These are phyloP conservation scores for Podospora comata DNA, from an alignment of 495 filamentous ascomycete genomes.

Conservation along the genomic window DNA sequence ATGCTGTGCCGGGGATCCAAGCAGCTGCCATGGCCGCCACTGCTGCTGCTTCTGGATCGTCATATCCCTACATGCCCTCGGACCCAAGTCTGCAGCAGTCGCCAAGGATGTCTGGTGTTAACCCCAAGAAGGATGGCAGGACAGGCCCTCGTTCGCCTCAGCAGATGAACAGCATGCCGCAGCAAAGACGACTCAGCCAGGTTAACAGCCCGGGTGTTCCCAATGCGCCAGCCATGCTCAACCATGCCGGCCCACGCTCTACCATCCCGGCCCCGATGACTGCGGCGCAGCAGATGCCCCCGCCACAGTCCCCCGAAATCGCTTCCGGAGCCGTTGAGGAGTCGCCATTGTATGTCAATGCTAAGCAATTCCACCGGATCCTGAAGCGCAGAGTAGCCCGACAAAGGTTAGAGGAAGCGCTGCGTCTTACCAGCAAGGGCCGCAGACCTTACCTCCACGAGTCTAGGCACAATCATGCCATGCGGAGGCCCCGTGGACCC, in stretches of 20 bases:
- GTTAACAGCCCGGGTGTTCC: conserved; percentile 61
- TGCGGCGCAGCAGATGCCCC: conserved; percentile 50
- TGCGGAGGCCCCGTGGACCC: conserved; percentile 93
- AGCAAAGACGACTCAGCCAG: conserved; percentile 58
- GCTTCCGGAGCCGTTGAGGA: conserved; percentile 76
- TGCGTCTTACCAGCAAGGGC: conserved; percentile 90
- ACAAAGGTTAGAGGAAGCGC: conserved; percentile 85
- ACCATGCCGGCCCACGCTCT: conserved; percentile 44
- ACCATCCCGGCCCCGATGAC: conserved; percentile 48
- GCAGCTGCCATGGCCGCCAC: conserved; percentile 69
- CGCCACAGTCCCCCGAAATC: conserved; percentile 80
- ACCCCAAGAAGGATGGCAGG: conserved; percentile 56
- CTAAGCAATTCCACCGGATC: conserved; percentile 97
- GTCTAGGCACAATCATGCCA: conserved; percentile 98
- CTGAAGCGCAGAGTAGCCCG: conserved; percentile 89
- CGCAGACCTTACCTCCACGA: conserved; percentile 97
- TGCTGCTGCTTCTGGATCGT: conserved; percentile 62
- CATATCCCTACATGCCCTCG: conserved; percentile 54
- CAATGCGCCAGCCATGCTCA: conserved; percentile 56
- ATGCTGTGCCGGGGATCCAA: conserved; percentile 57
- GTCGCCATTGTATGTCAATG: conserved; percentile 94
- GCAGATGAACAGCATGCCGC: conserved; percentile 53
- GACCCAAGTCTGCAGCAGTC: conserved; percentile 58
- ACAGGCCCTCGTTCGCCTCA: conserved; percentile 58
- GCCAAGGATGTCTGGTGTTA: conserved; percentile 52